Conservation (phyloP, 192 early-diverging fungal species). For the Phlyctochytrium bullatum region DNA sequence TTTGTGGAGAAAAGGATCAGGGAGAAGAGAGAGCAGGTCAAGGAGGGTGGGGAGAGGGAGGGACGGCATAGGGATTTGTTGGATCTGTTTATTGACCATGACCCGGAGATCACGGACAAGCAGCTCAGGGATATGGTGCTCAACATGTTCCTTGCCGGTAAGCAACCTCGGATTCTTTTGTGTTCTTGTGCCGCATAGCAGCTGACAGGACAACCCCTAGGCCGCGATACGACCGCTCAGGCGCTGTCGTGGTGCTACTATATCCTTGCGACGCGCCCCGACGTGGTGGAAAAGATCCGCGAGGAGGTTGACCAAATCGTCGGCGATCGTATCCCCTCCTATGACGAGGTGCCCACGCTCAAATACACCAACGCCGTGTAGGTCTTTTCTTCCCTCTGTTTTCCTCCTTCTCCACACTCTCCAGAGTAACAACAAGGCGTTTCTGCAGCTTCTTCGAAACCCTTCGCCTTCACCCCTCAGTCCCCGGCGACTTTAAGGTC, state of each 20-base stretch:
- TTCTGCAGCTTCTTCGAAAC: slow-evolving; percentile 51
- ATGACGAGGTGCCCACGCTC: slow-evolving; percentile 32
- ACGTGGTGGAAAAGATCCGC: slow-evolving; percentile 14
- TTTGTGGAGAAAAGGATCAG: neutral
- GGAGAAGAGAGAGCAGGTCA: neutral
- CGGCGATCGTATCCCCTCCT: slow-evolving; percentile 15
- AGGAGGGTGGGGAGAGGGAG: slow-evolving; percentile 8
- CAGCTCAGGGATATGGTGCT: slow-evolving; percentile 7
- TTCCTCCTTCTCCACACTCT: neutral
- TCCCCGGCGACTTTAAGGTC: slow-evolving; percentile 58
- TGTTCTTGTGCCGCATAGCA: no score
- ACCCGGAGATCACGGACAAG: neutral
- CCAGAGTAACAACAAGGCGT: neutral
- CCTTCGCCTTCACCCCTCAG: slow-evolving; percentile 62
- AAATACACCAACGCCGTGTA: slow-evolving; percentile 45
- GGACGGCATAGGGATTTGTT: slow-evolving; percentile 23
- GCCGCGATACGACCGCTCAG: slow-evolving; percentile 60
- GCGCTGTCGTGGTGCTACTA: slow-evolving; percentile 53
- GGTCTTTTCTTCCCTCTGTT: neutral
- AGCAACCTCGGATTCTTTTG: no score
- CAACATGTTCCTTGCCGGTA: slow-evolving; percentile 1
- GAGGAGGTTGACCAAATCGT: slow-evolving; percentile 22
- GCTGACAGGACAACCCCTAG: no score
- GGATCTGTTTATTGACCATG: slow-evolving; percentile 28
- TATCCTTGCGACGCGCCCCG: slow-evolving; percentile 36